phyloP scores from a whole-genome alignment of 495 filamentous ascomycete species.

The Xylaria longipes region DNA sequence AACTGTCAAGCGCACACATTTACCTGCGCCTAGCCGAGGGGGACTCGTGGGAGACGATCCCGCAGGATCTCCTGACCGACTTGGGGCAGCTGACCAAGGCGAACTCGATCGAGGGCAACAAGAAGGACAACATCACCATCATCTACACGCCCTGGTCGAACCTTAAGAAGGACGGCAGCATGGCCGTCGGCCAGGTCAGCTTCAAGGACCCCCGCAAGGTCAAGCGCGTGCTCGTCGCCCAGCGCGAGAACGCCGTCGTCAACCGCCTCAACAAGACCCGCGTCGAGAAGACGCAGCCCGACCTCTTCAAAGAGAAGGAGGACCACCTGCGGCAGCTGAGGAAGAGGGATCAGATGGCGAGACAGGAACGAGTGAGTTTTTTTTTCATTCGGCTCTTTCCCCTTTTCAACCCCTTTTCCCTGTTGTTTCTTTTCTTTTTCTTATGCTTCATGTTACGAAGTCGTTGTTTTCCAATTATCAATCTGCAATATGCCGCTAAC shows the following conservation, averaged over 20 bases:
- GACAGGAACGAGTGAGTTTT: slow-evolving; percentile 66
- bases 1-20: slow-evolving; percentile 94
- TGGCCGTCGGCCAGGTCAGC: slow-evolving; percentile 93
- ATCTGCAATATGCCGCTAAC: slow-evolving; percentile 12
- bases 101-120: slow-evolving; percentile 99
- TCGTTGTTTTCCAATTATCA: neutral
- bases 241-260: slow-evolving; percentile 85
- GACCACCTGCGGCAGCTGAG: slow-evolving; percentile 70
- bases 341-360: slow-evolving; percentile 69
- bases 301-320: slow-evolving; percentile 80
- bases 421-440: neutral
- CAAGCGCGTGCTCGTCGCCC: slow-evolving; percentile 74
- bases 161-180: slow-evolving; percentile 92
- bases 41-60: slow-evolving; percentile 84
- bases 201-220: slow-evolving; percentile 92
- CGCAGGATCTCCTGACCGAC: slow-evolving; percentile 76
- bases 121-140: slow-evolving; percentile 95
- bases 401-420: neutral
- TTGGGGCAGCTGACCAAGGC: slow-evolving; percentile 96
- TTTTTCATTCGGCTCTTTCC: slow-evolving; percentile 2
- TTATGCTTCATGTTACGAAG: neutral
- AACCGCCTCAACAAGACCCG: slow-evolving; percentile 98
- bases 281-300: slow-evolving; percentile 76
- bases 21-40: slow-evolving; percentile 86
- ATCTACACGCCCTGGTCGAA: slow-evolving; percentile 99